These are phyloP conservation scores for Cladophialophora exuberans DNA, from an alignment of 2,329 filamentous ascomycete genomes.

Conservation along the genomic window DNA sequence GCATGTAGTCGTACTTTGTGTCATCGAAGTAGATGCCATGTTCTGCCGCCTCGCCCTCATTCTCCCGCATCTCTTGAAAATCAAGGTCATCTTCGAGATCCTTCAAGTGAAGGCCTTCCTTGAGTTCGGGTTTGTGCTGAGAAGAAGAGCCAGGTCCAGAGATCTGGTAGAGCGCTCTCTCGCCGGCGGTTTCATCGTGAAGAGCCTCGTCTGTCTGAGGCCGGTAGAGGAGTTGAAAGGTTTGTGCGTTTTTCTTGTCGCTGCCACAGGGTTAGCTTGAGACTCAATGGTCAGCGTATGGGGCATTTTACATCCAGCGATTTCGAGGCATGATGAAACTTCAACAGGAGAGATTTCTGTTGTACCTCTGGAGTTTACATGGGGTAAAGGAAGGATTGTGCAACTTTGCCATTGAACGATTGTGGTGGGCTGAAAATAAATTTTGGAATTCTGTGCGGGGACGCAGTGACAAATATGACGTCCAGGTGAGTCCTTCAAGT, in stretches of 20 bases:
- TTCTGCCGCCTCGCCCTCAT: slow-evolving; percentile 94
- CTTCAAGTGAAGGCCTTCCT: slow-evolving; percentile 63
- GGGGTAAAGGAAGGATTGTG: not conserved
- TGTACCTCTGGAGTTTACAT: no score
- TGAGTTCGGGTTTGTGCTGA: slow-evolving; percentile 33
- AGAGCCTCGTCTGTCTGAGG: slow-evolving; percentile 97
- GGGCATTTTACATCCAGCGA: slow-evolving; percentile 69
- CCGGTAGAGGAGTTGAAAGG: slow-evolving; percentile 92
- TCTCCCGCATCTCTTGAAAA: slow-evolving; percentile 69
- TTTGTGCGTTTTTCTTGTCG: slow-evolving; percentile 89
- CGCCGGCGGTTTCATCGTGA: slow-evolving; percentile 84
- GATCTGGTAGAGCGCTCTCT: slow-evolving; percentile 83
- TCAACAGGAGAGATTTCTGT: not conserved
- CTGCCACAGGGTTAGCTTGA: slow-evolving; percentile 48
- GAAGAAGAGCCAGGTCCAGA: slow-evolving; percentile 38
- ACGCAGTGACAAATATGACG: no score
- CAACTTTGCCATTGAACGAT: not conserved
- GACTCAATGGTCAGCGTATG: slow-evolving; percentile 3
- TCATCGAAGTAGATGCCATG: slow-evolving; percentile 96
- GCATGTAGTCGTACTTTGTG: slow-evolving; percentile 98
- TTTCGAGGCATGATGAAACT: slow-evolving; percentile 54
- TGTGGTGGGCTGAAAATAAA: not conserved
- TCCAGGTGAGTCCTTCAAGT: no score
- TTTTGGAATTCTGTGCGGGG: no score
- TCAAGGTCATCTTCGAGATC: slow-evolving; percentile 79